These are phyloP conservation scores for Hanseniaspora hatyaiensis DNA, from an alignment of 805 yeast species.

Conservation along the genomic window DNA sequence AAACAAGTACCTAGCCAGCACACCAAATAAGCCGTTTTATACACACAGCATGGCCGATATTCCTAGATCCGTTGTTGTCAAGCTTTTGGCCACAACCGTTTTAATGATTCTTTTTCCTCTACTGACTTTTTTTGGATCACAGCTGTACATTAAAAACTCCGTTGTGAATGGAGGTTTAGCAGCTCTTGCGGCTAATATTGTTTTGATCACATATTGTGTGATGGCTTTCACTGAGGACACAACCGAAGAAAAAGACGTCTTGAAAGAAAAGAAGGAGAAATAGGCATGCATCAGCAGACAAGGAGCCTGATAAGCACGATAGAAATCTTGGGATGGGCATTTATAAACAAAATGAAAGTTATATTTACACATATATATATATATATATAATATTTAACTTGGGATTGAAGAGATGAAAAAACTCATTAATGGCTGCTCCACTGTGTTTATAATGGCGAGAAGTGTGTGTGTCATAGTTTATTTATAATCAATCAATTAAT, in stretches of 20 bases:
- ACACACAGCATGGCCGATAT: slow-evolving; percentile 8
- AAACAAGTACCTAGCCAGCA: too few species aligned
- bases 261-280: slow-evolving; percentile 14
- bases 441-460: too few species aligned
- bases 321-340: too few species aligned
- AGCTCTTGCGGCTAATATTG: slow-evolving; percentile 63
- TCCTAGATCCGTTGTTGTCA: slow-evolving; percentile 48
- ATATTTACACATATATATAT: neutral
- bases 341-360: too few species aligned
- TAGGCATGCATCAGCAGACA: too few species aligned
- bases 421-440: neutral
- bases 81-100: slow-evolving; percentile 61
- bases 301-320: too few species aligned
- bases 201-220: slow-evolving; percentile 57
- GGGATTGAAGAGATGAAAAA: neutral
- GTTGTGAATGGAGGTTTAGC: slow-evolving; percentile 70
- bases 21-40: too few species aligned
- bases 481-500: slow-evolving; percentile 19
- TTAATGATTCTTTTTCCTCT: slow-evolving; percentile 66
- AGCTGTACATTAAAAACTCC: slow-evolving; percentile 38
- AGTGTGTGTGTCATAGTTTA: neutral
- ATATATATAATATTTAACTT: too few species aligned
- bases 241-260: slow-evolving; percentile 29
- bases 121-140: slow-evolving; percentile 46
- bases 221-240: slow-evolving; percentile 64